phyloP scores from a whole-genome alignment of 352 stramenopile species.

The Globisporangium parvum region DNA sequence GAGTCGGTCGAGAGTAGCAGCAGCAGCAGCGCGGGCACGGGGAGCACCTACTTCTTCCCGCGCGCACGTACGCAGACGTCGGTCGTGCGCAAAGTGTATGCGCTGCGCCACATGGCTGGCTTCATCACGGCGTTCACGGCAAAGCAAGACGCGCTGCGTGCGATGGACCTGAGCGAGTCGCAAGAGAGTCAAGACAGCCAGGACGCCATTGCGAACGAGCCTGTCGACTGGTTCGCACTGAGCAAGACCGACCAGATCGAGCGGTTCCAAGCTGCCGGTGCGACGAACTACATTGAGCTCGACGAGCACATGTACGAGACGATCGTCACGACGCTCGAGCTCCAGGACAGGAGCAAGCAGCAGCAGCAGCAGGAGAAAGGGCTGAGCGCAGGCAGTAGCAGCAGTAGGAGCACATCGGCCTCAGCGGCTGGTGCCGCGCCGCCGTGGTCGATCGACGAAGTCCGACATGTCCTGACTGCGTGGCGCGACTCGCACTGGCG shows the following conservation, averaged over 20 bases:
- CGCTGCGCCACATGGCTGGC: slow-evolving; percentile 9
- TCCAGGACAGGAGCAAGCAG: slow-evolving; percentile 12
- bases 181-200: not conserved
- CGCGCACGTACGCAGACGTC: slow-evolving; percentile 8
- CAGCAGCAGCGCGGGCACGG: not conserved
- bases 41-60: not conserved
- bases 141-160: not conserved
- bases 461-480: slow-evolving; percentile 6
- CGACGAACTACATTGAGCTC: slow-evolving; percentile 11
- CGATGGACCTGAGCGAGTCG: not conserved
- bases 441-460: slow-evolving; percentile 1
- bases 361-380: not conserved
- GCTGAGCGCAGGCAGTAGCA: not conserved
- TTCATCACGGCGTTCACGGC: slow-evolving; percentile 8
- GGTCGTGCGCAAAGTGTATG: slow-evolving; percentile 11
- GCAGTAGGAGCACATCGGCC: not conserved
- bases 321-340: slow-evolving; percentile 10
- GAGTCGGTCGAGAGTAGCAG: slow-evolving; percentile 4
- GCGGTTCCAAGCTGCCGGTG: slow-evolving; percentile 10
- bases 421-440: not conserved
- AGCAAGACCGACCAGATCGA: slow-evolving; percentile 10
- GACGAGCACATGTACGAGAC: slow-evolving; percentile 12
- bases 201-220: not conserved
- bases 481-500: slow-evolving; percentile 9
- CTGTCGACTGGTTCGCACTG: slow-evolving; percentile 10